These are phyloP conservation scores for Haplographium delicatum DNA, from an alignment of 495 filamentous ascomycete genomes.

Conservation along the genomic window DNA sequence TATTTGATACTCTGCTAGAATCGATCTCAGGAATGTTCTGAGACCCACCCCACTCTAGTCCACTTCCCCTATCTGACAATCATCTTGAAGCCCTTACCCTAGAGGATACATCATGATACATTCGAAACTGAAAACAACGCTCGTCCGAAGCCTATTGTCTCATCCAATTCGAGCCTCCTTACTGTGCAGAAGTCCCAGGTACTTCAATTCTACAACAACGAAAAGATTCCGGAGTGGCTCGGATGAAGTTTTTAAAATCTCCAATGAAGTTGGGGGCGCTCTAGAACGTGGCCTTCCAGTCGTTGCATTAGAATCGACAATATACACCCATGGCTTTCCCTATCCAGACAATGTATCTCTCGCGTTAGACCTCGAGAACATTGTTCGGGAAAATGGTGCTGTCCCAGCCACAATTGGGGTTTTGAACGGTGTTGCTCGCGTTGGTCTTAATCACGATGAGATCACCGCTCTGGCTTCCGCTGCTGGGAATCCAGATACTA, in stretches of 20 bases:
- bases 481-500: slow-evolving; percentile 53
- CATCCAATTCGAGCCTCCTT: too few species aligned
- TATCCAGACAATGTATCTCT: slow-evolving; percentile 75
- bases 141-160: too few species aligned
- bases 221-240: neutral
- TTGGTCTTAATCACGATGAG: slow-evolving; percentile 68
- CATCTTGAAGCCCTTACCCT: too few species aligned
- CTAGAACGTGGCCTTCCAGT: slow-evolving; percentile 67
- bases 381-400: slow-evolving; percentile 74
- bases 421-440: slow-evolving; percentile 70
- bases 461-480: slow-evolving; percentile 64
- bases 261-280: slow-evolving; percentile 76
- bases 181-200: too few species aligned
- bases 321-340: slow-evolving; percentile 70
- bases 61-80: too few species aligned
- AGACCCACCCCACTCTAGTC: too few species aligned
- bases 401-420: slow-evolving; percentile 92
- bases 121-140: too few species aligned
- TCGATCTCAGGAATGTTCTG: too few species aligned
- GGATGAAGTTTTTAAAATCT: slow-evolving; percentile 43
- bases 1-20: too few species aligned
- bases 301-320: slow-evolving; percentile 89
- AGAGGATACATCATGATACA: too few species aligned
- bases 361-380: slow-evolving; percentile 61
- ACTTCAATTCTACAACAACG: too few species aligned